Conservation (phyloP, 106 monocot species). For the Vanilla planifolia region DNA sequence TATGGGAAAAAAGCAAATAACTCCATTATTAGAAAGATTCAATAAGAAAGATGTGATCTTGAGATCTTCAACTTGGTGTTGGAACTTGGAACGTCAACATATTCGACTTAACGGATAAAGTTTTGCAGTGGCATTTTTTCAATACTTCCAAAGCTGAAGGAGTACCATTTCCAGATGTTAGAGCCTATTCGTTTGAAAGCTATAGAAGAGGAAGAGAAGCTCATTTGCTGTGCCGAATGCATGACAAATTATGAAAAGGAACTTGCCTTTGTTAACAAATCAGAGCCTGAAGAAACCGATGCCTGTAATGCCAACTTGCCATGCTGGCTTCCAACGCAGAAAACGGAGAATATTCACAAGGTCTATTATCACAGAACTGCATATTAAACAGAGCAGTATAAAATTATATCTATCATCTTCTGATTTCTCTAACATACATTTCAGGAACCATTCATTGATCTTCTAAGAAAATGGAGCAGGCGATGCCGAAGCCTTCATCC, state of each 20-base stretch:
- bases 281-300: conserved; percentile 11
- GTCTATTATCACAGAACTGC: no score
- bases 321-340: conserved; percentile 54
- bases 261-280: conserved; percentile 22
- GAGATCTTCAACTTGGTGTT: neutral
- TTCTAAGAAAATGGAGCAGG: conserved; percentile 74
- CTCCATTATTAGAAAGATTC: no score
- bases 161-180: conserved; percentile 29
- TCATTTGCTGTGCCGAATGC: conserved; percentile 68
- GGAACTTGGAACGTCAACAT: neutral
- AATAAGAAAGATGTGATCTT: no score
- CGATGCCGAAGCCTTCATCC: conserved; percentile 50
- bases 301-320: conserved; percentile 37
- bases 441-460: conserved; percentile 46
- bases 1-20: neutral
- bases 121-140: conserved; percentile 41
- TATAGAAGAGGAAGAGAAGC: conserved; percentile 49
- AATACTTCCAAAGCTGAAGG: conserved; percentile 24
- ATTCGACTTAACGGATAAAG: neutral
- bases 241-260: conserved; percentile 65
- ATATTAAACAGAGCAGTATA: no score
- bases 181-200: conserved; percentile 19
- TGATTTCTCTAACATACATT: conserved; percentile 2
- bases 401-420: no score
- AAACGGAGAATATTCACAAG: conserved; percentile 32